phyloP scores from a whole-genome alignment of 208 protist genomes.

The Leishmania mexicana region DNA sequence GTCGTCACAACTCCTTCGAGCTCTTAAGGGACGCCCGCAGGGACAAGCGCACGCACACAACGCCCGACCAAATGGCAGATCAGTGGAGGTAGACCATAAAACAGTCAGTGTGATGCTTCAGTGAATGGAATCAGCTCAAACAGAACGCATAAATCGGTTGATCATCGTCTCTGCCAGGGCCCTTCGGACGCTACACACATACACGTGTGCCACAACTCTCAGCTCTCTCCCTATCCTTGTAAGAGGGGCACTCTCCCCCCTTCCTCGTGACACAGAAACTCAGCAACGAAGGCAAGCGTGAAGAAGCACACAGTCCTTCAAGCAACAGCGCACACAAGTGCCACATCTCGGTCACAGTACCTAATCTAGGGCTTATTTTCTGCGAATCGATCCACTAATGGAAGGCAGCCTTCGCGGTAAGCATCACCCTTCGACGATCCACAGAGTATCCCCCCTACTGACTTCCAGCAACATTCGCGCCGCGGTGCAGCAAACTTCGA shows the following conservation, averaged over 20 bases:
- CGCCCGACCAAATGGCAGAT: background rate
- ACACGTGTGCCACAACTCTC: background rate
- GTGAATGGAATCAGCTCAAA: conserved; percentile 30
- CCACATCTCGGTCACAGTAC: background rate
- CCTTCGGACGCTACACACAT: background rate
- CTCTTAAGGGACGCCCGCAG: background rate
- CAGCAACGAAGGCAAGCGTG: background rate
- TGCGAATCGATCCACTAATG: conserved; percentile 53
- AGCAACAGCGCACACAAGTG: background rate
- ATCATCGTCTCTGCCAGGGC: conserved; percentile 6
- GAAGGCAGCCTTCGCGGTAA: conserved; percentile 58
- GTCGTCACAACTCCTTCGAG: background rate
- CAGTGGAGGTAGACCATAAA: conserved; percentile 16
- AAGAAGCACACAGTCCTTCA: background rate
- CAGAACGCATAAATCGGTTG: conserved; percentile 28
- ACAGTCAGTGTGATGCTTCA: conserved; percentile 17
- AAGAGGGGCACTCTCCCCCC: background rate
- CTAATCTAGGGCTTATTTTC: conserved; percentile 66
- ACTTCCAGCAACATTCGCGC: background rate
- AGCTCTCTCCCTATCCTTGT: too few species aligned
- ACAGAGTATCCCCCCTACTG: background rate
- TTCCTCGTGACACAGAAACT: background rate
- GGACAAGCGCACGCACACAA: background rate
- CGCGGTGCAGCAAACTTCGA: background rate
- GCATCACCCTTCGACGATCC: conserved; percentile 33